Base-by-base conservation (phyloP, 345 rosid genomes). In the Luvunga scandens region DNA sequence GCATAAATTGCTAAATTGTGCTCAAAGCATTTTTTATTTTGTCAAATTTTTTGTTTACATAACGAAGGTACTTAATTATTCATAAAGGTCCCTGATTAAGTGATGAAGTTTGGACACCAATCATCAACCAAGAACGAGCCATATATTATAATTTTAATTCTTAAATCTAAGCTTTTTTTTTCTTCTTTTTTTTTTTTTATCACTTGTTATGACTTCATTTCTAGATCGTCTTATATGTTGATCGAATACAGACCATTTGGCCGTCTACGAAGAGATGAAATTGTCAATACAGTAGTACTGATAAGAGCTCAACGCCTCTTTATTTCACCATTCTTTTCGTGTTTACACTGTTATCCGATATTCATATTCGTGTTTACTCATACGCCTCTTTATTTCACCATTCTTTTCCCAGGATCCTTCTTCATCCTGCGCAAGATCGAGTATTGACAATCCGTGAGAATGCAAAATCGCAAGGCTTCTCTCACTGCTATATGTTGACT, bases 391-490 rank as follows among this genome's bases (percentile, higher is more conserved):
- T 7, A 34, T 36, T 21, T n/a, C n/a, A n/a, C 25, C 18, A 5
- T 33, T 79, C 7, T 6, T 61, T 48, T 42, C 48, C 22, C 25
- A 81, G n/a, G 88, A 30, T 25, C 4, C 22, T 85, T 8, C 24
- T 87, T 66, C 89, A 89, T 38, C 87, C 90, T 1, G 7, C 9
- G 8, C 90, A 89, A 85, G 85, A 87, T 31, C 82, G 88, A 34
- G 92, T 89, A 28, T 73, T 85, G 10, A 63, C 86, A n/a, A 79
- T 89, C 13, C 84, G 87, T 16, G 92, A 85, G 66, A 87, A 87
- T 34, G 91, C 90, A 18, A 80, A 90, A 70, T 3, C 85, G 25
- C 88, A 89, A 77, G 89, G 92, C 0, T 87, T 89, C 24, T 90
- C 89, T 9, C 87, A 85, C 60, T 84, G 73, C 39, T 89, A 89